Conservation (phyloP, 805 yeast genomes). For the Candida nanaspora region DNA sequence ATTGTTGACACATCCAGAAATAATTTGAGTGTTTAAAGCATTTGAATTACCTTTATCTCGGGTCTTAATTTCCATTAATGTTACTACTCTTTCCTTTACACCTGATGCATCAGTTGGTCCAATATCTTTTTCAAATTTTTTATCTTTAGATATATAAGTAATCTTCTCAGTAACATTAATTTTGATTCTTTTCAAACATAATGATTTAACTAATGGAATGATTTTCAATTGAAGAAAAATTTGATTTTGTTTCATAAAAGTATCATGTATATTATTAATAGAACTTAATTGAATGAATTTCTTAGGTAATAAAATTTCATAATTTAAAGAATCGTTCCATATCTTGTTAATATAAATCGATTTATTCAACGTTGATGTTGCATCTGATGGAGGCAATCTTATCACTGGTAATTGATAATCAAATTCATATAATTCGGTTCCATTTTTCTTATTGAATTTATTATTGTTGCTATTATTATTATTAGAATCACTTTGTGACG, state of each 20-base stretch:
- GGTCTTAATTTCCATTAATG: constrained; percentile 60
- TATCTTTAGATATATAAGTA: constrained; percentile 51
- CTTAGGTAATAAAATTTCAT: constrained; percentile 64
- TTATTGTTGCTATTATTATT: not conserved
- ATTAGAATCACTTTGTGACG: not conserved
- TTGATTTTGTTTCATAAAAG: constrained; percentile 13
- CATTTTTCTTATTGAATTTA: no score
- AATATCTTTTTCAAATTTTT: constrained; percentile 46
- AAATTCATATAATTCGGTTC: constrained; percentile 24
- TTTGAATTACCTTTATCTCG: constrained; percentile 31
- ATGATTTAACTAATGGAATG: constrained; percentile 56
- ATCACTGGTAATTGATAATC: constrained; percentile 38
- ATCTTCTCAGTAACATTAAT: constrained; percentile 62
- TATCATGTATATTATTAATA: constrained; percentile 27
- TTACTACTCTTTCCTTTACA: constrained; percentile 43
- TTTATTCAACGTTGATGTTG: constrained; percentile 54
- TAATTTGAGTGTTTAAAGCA: constrained; percentile 51
- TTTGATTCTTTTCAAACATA: constrained; percentile 55
- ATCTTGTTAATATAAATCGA: constrained; percentile 70
- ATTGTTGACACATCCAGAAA: constrained; percentile 48
- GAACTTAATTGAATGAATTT: constrained; percentile 62
- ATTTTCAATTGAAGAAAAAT: constrained; percentile 55
- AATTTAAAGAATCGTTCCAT: constrained; percentile 67
- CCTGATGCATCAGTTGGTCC: constrained; percentile 29
- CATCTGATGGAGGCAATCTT: constrained; percentile 50